Conservation (phyloP, 129 eudicot genomes). For the Flaveria ramosissima region DNA sequence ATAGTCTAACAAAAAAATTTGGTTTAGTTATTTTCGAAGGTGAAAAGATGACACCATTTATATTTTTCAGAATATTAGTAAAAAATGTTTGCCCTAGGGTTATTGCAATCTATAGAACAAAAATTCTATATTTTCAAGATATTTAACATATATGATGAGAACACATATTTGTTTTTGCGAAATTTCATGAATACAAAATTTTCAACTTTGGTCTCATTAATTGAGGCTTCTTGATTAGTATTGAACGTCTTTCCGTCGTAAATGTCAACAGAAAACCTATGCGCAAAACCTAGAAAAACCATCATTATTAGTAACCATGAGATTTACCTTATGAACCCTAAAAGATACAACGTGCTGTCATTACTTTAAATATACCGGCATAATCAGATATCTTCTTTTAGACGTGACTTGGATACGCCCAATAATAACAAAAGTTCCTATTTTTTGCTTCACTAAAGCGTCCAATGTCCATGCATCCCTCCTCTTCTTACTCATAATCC, state of each 20-base stretch:
- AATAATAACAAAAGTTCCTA: not conserved
- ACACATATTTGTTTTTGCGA: not conserved
- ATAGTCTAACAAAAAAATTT: no score
- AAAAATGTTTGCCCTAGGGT: not conserved
- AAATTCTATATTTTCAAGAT: no score
- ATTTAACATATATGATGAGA: no score
- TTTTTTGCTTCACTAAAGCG: conserved; percentile 4
- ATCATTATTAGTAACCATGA: not conserved
- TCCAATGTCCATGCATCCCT: not conserved
- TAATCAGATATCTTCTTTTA: conserved; percentile 9
- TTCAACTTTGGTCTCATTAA: no score
- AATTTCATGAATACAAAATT: not conserved
- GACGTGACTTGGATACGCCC: not conserved
- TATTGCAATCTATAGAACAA: no score
- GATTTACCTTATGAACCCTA: no score
- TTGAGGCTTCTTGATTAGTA: not conserved
- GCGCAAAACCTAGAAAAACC: not conserved
- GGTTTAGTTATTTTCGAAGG: not conserved
- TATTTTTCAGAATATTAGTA: not conserved
- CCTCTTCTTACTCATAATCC: not conserved
- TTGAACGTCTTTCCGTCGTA: not conserved
- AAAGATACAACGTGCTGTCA: no score
- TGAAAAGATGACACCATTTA: not conserved
- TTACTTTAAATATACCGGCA: not conserved
- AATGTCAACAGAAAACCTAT: not conserved